Evolutionary conservation across 2,329 filamentous ascomycete genomes (phyloP).

Genomic region (Ophiocordyceps camponoti-floridani): DNA sequence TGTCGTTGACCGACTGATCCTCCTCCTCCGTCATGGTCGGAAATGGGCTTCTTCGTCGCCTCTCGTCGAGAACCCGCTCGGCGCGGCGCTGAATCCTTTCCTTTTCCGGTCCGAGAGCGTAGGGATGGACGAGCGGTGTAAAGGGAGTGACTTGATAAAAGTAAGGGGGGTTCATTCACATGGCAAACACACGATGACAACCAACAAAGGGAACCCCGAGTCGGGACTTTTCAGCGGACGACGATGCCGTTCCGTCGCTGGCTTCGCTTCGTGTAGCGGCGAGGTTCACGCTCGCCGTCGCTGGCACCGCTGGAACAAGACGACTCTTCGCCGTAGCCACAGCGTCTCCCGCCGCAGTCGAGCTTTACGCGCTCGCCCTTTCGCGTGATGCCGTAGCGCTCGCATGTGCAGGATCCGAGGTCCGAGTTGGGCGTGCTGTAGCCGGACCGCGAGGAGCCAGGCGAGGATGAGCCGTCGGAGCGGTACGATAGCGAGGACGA

Average conservation of each 20-base stretch:
- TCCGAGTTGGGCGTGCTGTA: conserved; percentile 67
- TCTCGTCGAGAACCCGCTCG: conserved; percentile 26
- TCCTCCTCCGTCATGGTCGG: conserved; percentile 6
- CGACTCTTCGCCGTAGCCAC: conserved; percentile 60
- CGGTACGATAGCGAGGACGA: conserved; percentile 49
- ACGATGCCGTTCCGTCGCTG: conserved; percentile 48
- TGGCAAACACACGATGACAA: neutral
- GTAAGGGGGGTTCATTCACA: too few species aligned
- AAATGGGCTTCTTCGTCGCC: neutral
- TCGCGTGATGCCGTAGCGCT: conserved; percentile 92
- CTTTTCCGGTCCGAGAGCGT: neutral
- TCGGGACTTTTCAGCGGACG: conserved; percentile 20
- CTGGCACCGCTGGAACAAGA: conserved; percentile 49
- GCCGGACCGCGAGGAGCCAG: conserved; percentile 55
- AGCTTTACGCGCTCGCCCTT: conserved; percentile 86
- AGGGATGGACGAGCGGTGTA: neutral
- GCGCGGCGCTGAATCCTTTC: conserved; percentile 4
- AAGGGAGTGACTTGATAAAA: neutral
- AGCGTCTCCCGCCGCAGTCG: conserved; percentile 81
- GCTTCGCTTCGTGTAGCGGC: conserved; percentile 23
- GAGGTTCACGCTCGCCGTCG: conserved; percentile 38
- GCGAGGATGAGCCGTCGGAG: conserved; percentile 51
- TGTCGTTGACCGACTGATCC: conserved; percentile 28
- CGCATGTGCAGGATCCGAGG: conserved; percentile 71
- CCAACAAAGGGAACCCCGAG: neutral